Evolutionary conservation across 768 basidiomycete genomes (phyloP).

Genomic region (Boletus vermiculosoides): DNA sequence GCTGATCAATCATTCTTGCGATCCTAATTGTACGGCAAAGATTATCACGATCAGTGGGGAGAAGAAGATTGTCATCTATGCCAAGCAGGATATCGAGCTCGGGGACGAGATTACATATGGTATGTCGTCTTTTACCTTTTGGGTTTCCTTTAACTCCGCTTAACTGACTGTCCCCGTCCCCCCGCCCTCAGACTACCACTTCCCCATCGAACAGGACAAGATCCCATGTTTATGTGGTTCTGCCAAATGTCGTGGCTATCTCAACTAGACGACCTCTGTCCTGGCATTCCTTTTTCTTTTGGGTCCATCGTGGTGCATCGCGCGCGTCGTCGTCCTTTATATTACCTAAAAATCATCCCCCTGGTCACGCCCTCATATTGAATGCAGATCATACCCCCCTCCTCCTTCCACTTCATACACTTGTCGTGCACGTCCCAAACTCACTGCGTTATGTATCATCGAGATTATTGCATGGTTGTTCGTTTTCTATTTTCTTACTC

Average conservation of each 20-base stretch:
- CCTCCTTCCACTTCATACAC: background rate
- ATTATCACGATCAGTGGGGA: slow-evolving; percentile 89
- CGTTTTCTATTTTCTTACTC: background rate
- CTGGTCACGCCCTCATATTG: slow-evolving; percentile 8
- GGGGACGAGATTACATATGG: slow-evolving; percentile 99
- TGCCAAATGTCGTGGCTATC: slow-evolving; percentile 87
- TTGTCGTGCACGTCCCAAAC: slow-evolving; percentile 11
- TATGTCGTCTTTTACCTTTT: slow-evolving; percentile 41
- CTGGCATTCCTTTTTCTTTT: background rate
- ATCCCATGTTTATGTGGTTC: slow-evolving; percentile 92
- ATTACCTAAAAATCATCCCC: background rate
- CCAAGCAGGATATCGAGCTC: slow-evolving; percentile 91
- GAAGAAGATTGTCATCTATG: slow-evolving; percentile 99
- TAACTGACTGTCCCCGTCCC: background rate
- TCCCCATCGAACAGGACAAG: slow-evolving; percentile 98
- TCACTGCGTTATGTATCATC: slow-evolving; percentile 34
- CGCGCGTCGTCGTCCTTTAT: background rate
- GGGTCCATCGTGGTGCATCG: background rate
- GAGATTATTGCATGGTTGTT: slow-evolving; percentile 25
- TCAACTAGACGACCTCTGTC: slow-evolving; percentile 62
- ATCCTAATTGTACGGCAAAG: slow-evolving; percentile 90
- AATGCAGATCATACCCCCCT: slow-evolving; percentile 21
- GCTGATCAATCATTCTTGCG: slow-evolving; percentile 97
- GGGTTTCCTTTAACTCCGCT: background rate
- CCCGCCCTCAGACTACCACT: slow-evolving; percentile 81